Base-by-base conservation (phyloP, 176 grass and related monocot genomes). In the Typha latifolia region DNA sequence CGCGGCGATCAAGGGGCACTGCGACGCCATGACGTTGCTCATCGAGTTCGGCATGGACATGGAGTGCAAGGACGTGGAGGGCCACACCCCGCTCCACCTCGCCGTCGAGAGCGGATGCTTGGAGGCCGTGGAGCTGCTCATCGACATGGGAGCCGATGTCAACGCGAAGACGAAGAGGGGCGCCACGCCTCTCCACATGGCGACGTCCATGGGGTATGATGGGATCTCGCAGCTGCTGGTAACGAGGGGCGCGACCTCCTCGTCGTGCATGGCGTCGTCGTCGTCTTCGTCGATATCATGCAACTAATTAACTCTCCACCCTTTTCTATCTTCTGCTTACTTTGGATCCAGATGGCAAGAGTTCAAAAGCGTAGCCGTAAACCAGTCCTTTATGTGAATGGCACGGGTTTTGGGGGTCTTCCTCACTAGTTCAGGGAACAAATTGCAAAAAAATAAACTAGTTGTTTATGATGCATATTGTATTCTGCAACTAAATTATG, bases 11-110 rank as follows among this genome's bases (percentile, higher is more conserved):
- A 96, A 92, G 61, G 93, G 88, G 5, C 80, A 91, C 68, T 79
- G 82, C 63, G 88, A 91, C 66, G 79, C 51, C 32, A 79, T 96
- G 55, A 82, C 82, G 3, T 6, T 96, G 78, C 78, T 96, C 32
- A 71, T 78, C 18, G 87, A 90, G 21, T 81, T 79, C 0, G 92
- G 88, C 23, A 86, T 89, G 77, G 88, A 91, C 66, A 5, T 96
- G 15, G 83, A 91, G 72, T 71, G 85, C 72, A 71, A 86, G 75
- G 92, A 96, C 78, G 66, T 82, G 15, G 92, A 91, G 21, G 88
- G 92, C 29, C 88, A 96, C 80, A 51, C 77, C 61, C 77, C 92
- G 55, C 88, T 91, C 61, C 92, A 92, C 72, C 82, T 96, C 34
- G 88, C 88, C 15, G 79, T 92, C n/a, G 85, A 92, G 53, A 77